Conservation (phyloP, 305 asterid genomes). For the Andrographis paniculata region DNA sequence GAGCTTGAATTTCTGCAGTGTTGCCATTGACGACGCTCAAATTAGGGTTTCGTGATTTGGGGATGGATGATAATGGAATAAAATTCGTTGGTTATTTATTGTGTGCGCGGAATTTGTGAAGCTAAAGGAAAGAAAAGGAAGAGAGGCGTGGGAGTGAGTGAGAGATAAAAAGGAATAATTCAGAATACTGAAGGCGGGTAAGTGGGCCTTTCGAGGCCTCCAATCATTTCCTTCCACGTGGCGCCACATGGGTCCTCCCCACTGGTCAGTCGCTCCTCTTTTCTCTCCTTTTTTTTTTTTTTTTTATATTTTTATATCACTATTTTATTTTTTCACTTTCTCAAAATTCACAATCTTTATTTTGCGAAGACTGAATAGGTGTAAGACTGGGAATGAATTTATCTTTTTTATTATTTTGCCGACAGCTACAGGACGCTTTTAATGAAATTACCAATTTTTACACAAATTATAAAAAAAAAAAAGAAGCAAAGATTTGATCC, state of each 20-base stretch:
- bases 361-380: too few species aligned
- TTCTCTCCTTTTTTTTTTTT: conserved; percentile 1
- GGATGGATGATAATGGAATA: conserved; percentile 12
- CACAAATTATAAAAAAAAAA: too few species aligned
- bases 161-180: conserved; percentile 11
- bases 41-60: conserved; percentile 10
- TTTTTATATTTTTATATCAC: background rate
- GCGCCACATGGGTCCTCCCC: conserved; percentile 10
- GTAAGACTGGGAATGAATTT: too few species aligned
- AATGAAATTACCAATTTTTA: too few species aligned
- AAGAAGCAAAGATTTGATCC: too few species aligned
- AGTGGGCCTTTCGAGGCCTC: conserved; percentile 20
- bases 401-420: too few species aligned
- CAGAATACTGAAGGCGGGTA: conserved; percentile 10
- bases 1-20: conserved; percentile 80
- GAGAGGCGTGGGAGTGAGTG: conserved; percentile 23
- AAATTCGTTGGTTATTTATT: conserved; percentile 9
- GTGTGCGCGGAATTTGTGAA: background rate
- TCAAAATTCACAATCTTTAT: background rate
- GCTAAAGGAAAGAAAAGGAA: too few species aligned
- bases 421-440: too few species aligned
- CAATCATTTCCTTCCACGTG: conserved; percentile 26
- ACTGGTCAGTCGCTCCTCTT: background rate
- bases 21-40: conserved; percentile 33
- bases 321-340: background rate